phyloP scores from a whole-genome alignment of 305 asterid genomes.

The Fraxinus angustifolia region DNA sequence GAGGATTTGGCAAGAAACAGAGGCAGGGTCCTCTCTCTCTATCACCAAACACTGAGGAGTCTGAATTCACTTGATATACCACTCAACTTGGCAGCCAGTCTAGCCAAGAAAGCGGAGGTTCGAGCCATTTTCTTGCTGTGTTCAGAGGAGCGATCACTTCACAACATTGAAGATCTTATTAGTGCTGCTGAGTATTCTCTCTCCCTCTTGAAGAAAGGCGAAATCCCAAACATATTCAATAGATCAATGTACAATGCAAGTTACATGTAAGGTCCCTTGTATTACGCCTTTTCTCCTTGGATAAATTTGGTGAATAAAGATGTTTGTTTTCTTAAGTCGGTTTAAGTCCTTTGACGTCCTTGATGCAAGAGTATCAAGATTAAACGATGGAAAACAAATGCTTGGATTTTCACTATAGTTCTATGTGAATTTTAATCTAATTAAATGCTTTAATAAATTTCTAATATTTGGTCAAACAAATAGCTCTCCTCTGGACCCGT shows the following conservation, averaged over 20 bases:
- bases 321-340: background rate
- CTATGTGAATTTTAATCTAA: background rate
- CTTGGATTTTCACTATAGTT: background rate
- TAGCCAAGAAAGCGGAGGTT: constrained; percentile 68
- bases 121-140: constrained; percentile 66
- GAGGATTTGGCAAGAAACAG: constrained; percentile 74
- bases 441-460: background rate
- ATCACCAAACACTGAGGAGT: constrained; percentile 72
- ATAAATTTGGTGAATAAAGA: background rate
- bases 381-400: background rate
- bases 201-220: constrained; percentile 53
- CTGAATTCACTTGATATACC: constrained; percentile 73
- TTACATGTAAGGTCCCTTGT: background rate
- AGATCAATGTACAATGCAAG: background rate
- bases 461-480: too few species aligned
- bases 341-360: background rate
- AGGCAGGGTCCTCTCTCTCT: constrained; percentile 57
- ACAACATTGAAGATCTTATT: constrained; percentile 73
- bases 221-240: constrained; percentile 54
- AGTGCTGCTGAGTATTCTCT: constrained; percentile 69
- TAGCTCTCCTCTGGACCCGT: too few species aligned
- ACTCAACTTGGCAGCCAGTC: constrained; percentile 61
- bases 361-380: background rate
- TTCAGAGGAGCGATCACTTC: constrained; percentile 67
- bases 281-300: background rate